Evolutionary conservation across 2,329 filamentous ascomycete genomes (phyloP).

Genomic region (Magnaporthiopsis incrustans): DNA sequence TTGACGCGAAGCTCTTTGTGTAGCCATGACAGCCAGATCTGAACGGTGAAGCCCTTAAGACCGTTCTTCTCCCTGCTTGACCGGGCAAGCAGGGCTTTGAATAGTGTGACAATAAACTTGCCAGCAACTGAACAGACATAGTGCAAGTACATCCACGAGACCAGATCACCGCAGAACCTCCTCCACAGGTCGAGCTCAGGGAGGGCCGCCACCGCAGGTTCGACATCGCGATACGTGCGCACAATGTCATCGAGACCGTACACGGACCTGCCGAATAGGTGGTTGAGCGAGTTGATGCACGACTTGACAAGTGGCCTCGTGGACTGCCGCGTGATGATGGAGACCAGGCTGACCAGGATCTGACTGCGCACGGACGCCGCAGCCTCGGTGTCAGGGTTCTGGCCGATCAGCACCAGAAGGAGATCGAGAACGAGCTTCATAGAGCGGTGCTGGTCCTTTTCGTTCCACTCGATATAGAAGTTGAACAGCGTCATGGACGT

Average conservation of each 20-base stretch:
- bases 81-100: constrained; percentile 31
- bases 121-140: constrained; percentile 53
- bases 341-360: constrained; percentile 45
- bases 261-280: constrained; percentile 54
- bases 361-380: constrained; percentile 31
- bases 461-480: constrained; percentile 61
- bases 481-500: constrained; percentile 45
- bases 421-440: constrained; percentile 56
- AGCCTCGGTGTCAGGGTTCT: constrained; percentile 36
- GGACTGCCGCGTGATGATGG: constrained; percentile 52
- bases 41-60: constrained; percentile 27
- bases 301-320: constrained; percentile 61
- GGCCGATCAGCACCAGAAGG: constrained; percentile 40
- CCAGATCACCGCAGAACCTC: constrained; percentile 24
- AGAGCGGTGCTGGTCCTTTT: constrained; percentile 55
- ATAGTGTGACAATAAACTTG: constrained; percentile 51
- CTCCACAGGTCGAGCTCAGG: constrained; percentile 20
- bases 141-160: constrained; percentile 44
- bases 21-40: constrained; percentile 50
- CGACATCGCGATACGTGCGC: constrained; percentile 29
- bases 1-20: constrained; percentile 40
- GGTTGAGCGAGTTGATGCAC: constrained; percentile 58
- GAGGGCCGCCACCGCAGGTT: constrained; percentile 17
- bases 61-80: constrained; percentile 15
- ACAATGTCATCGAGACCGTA: constrained; percentile 40